Base-by-base conservation (phyloP, 768 basidiomycete species). In the Mycena olivaceomarginata region DNA sequence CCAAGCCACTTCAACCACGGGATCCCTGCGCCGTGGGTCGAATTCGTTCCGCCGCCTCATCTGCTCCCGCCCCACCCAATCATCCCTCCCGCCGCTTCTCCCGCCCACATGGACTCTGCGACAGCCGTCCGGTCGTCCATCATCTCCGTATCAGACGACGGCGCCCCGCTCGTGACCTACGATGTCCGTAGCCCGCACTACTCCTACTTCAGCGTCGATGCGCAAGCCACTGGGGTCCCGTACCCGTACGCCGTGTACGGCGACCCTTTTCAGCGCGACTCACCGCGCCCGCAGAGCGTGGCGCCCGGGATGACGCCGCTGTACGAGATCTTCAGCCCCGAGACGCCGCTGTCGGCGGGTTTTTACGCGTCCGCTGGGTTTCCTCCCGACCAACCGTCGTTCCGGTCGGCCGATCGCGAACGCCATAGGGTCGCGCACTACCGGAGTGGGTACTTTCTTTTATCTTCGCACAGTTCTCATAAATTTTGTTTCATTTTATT, bases 261-360 rank as follows among this genome's bases (percentile, higher is more conserved):
- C 57, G 66, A 72, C 20, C 53, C 56, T 6, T 51, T 76, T 18
- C 46, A 46, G 53, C 39, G 56, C 20, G 59, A 70, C 20, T 59
- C 74, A 11, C 56, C 48, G 11, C 37, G 13, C 15, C n/a, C 70
- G 22, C 46, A 69, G 60, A 77, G 51, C 13, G 67, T 72, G 25
- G 41, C 69, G 66, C 46, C 67, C 41, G 71, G 70, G 60, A 57
- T 72, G 71, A 22, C 72, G 45, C 67, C 77, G 31, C 3, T 76
- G 67, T 76, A 79, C 22, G 78, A 76, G 0, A 73, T 75, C 62
- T 75, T 79, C 60, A 76, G 75, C 20, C 74, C 74, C 37, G 70
- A 76, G 45, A 56, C 68, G 10, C 65, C 72, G 2, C 53, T 68
- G 11, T 67, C 72, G 18, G 72, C 68, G 1, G 46, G 56, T 11